Base-by-base conservation (phyloP, 2,329 filamentous ascomycete genomes). In the Colletotrichum sp. region DNA sequence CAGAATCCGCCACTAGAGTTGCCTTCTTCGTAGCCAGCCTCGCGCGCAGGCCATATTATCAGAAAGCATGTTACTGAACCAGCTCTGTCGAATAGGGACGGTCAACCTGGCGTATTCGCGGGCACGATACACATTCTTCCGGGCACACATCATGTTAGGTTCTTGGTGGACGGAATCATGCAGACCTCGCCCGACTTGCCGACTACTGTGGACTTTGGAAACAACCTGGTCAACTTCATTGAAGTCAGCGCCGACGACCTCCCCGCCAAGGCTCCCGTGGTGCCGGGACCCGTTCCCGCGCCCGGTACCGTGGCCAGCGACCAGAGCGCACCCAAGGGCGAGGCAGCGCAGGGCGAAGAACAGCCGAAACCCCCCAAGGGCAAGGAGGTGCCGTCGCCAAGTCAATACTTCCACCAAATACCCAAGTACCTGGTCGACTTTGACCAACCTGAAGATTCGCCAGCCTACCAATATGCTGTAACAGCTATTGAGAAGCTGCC, bases 171-270 rank as follows among this genome's bases (percentile, higher is more conserved):
- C 85, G 95, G 94, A 74, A 93, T 96, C 81, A 98, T 98, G 95
- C 92, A 94, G 82, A 97, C 96, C 16, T 97, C 95, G 18, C 93
- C 94, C 76, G 92, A 94, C 78, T 89, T 98, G 71, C 96, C 97
- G 16, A 98, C 97, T 0, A 98, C 97, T 3, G 97, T 99, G 74
- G 97, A 99, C 84, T 98, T 97, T 83, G 97, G 96, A 78, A 98
- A 98, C 86, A 98, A 98, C 82, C 89, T 99, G 21, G 96, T 99
- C 85, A 99, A 99, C 86, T 99, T 98, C 83, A 95, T 99, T 81
- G 97, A 99, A 87, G 94, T 98, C 77, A 95, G 91, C 80, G 92
- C 95, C 43, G 93, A 96, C 71, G 94, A 96, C 81, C 85, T 93
- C 34, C 87, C 88, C 13, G 80, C 79, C 28, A 78, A 80, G 38